Base-by-base conservation (phyloP, 345 rosid genomes). In the Aegle marmelos region DNA sequence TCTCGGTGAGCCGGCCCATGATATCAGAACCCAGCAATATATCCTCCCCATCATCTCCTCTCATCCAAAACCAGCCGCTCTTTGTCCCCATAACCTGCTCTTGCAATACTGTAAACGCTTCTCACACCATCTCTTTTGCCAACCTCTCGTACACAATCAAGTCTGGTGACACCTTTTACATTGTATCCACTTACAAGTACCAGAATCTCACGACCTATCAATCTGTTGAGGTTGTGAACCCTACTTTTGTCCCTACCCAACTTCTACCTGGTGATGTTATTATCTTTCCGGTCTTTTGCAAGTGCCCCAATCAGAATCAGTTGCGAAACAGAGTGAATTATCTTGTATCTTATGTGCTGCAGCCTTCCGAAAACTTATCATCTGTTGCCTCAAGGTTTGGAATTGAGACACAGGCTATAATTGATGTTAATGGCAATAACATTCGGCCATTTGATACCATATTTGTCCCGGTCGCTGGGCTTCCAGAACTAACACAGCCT, bases 141-240 rank as follows among this genome's bases (percentile, higher is more conserved):
- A 90, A 88, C 67, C 34, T 86, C 70, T 34, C 85, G 17, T 83
- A 86, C 81, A 88, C 85, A 28, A 88, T 90, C 78, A 59, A 77
- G 70, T 0, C 22, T 2, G 87, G 76, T 22, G 87, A 91, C 82
- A 88, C 91, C 28, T 91, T 84, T 68, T 87, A 84, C 73, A 0
- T 1, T 4, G 74, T 90, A 8, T 90, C 95, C 16, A 80, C 87
- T 48, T 1, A 0, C 1, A 0, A 37, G 2, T 87, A 86, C 71
- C 86, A 79, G 71, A 90, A 91, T 75, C 89, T 90, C 58, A 88
- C 95, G 36, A 88, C 92, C 53, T 91, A 80, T 82, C 90, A 88
- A 74, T 86, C 95, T 9, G 93, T 91, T 71, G 76, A 86, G 81
- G 72, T 81, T 65, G 91, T 87, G 63, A 91, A 91, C 77, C 95